Percentiles rank a stretch among this genome's conserved stretches.
phyloP scores from a whole-genome alignment of 257 asterid genomes.

The Linderniella brevidens region DNA sequence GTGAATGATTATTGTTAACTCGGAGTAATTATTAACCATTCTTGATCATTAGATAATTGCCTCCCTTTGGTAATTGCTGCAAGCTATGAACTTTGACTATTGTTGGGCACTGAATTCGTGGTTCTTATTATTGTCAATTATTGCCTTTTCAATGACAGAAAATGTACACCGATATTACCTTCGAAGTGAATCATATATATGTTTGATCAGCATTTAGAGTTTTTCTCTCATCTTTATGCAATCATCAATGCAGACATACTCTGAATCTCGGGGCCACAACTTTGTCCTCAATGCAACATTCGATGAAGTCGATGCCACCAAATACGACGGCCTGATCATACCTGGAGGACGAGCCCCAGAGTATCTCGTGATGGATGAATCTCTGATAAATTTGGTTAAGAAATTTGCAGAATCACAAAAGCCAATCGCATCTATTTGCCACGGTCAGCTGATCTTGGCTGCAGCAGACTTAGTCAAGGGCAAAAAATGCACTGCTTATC shows the following conservation, averaged over 20 bases:
- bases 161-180: too few species aligned
- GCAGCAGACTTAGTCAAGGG: conserved; percentile 57
- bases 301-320: conserved; percentile 43
- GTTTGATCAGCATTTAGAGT: conserved; percentile 1
- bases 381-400: conserved; percentile 45
- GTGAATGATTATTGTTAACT: too few species aligned
- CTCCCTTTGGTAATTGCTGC: too few species aligned
- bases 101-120: conserved; percentile 1
- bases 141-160: too few species aligned
- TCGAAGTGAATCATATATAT: background rate
- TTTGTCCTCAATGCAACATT: conserved; percentile 77
- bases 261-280: conserved; percentile 83
- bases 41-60: too few species aligned
- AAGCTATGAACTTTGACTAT: background rate
- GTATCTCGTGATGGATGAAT: conserved; percentile 63
- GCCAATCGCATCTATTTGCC: conserved; percentile 80
- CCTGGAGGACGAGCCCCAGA: conserved; percentile 99
- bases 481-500: conserved; percentile 75
- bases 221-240: conserved; percentile 6
- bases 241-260: conserved; percentile 52
- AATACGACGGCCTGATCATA: conserved; percentile 71
- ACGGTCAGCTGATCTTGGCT: conserved; percentile 84
- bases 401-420: conserved; percentile 30
- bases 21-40: too few species aligned
- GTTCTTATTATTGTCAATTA: too few species aligned